Evolutionary conservation across 2,329 filamentous ascomycete genomes (phyloP).

Genomic region (Verticillium nubilum): DNA sequence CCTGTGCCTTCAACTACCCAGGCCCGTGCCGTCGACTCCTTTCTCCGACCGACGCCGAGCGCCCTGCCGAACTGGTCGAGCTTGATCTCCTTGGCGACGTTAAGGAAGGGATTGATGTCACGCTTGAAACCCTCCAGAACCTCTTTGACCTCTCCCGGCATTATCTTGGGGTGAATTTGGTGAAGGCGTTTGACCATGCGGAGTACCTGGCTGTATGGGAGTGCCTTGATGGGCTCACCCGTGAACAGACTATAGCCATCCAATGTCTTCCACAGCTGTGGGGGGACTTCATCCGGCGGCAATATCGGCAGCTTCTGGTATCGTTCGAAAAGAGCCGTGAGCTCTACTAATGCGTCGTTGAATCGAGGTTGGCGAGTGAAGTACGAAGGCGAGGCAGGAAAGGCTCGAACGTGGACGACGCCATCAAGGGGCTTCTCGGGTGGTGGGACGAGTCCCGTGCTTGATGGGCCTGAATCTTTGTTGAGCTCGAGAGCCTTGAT

Average conservation of each 20-base stretch:
- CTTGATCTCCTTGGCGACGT: conserved; percentile 54
- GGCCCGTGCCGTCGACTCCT: conserved; percentile 78
- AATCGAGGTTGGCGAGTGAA: conserved; percentile 83
- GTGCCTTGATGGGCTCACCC: conserved; percentile 67
- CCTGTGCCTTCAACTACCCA: conserved; percentile 91
- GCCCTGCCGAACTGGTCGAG: conserved; percentile 77
- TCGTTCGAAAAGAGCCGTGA: conserved; percentile 67
- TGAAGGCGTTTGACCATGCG: conserved; percentile 74
- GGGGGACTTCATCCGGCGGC: conserved; percentile 52
- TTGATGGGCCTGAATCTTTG: neutral
- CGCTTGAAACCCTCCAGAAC: conserved; percentile 68
- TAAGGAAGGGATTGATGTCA: conserved; percentile 64
- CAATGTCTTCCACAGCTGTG: conserved; percentile 75
- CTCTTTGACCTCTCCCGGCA: conserved; percentile 62
- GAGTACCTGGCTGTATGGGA: conserved; percentile 75
- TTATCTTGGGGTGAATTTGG: conserved; percentile 73
- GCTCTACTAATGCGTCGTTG: conserved; percentile 73
- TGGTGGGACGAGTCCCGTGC: neutral
- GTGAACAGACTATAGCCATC: conserved; percentile 67
- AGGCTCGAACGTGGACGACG: conserved; percentile 58
- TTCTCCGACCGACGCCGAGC: conserved; percentile 77
- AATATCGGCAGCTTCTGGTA: conserved; percentile 70
- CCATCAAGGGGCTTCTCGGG: conserved; percentile 22
- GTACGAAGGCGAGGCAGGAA: conserved; percentile 88
- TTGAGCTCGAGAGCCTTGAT: neutral